Conservation (phyloP, 768 basidiomycete genomes). For the Mycena sanguinolenta region DNA sequence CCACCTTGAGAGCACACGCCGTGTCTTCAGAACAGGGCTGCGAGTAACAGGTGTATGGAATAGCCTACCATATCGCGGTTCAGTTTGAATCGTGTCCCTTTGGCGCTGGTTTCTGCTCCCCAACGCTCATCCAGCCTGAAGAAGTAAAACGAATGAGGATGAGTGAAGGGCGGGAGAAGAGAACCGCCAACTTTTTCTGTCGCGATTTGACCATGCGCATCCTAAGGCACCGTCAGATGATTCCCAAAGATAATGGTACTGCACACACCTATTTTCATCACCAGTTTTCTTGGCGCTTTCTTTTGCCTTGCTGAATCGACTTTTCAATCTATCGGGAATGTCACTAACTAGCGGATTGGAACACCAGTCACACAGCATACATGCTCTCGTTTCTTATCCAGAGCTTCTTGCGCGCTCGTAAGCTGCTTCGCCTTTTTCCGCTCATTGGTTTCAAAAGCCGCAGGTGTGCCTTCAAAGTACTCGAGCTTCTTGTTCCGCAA, state of each 20-base stretch:
- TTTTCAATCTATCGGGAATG: conserved; percentile 58
- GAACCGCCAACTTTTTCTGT: conserved; percentile 66
- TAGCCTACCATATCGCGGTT: conserved; percentile 57
- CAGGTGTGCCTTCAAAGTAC: conserved; percentile 71
- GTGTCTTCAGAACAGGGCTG: no score
- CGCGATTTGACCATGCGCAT: conserved; percentile 65
- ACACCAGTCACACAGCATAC: conserved; percentile 18
- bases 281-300: conserved; percentile 68
- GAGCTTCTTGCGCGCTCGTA: conserved; percentile 57
- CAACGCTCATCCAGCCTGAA: conserved; percentile 51
- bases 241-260: not conserved
- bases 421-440: conserved; percentile 61
- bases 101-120: conserved; percentile 52
- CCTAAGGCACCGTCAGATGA: conserved; percentile 25
- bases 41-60: no score
- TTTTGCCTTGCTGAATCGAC: conserved; percentile 65
- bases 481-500: conserved; percentile 65
- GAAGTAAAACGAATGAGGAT: conserved; percentile 37
- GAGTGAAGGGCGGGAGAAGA: conserved; percentile 40
- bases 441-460: conserved; percentile 61
- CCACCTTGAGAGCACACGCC: no score
- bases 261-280: conserved; percentile 64
- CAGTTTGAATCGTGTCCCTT: conserved; percentile 67
- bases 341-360: not conserved
- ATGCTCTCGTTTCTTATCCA: conserved; percentile 59